Base-by-base conservation (phyloP, 2,329 filamentous ascomycete species). In the Penicillium freii region DNA sequence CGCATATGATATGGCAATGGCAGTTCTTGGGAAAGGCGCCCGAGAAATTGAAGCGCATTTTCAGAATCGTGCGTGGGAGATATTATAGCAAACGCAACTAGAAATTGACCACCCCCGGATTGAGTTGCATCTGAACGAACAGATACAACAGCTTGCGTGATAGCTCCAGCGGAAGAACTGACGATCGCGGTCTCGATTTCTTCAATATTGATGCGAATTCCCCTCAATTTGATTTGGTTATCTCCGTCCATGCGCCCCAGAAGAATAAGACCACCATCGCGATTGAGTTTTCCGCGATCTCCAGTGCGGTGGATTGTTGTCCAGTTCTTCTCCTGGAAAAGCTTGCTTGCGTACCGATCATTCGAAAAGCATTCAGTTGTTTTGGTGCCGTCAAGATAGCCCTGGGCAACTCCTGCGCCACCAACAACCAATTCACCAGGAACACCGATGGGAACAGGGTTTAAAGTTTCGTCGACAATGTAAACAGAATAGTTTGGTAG, bases 401-500 rank as follows among this genome's bases (percentile, higher is more conserved):
- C 63, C 27, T 58, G 49, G 6, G 57, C 57, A 38, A 66, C 36
- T 8, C 63, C 62, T 19, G 59, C 56, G 4, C 71, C 71, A 9
- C 69, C 75, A 45, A 82, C 69, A 36, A 61, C 66, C 4, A 82
- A 69, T 57, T 82, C 78, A 17, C 81, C 81, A 0, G 74, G 68
- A 1, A 73, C 46, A 0, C 78, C 78, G 8, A 72, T 44, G 0
- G 80, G 76, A 2, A 78, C 66, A 3, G 75, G 74, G 3, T 74
- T 60, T 31, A 73, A 50, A 1, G 73, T 34, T 5, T 71, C 56
- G 56, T 81, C 79, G 0, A 81, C 47, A 46, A 82, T 71, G 57
- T 76, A 79, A 27, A 72, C 50, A 1, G 64, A 63, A 49, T 73
- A 75, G 54, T 78, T 78, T 2, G 73, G 69, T 3, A 77, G 58